Evolutionary conservation across 2,329 filamentous ascomycete species (phyloP).

Genomic region (Sphaerulina vaccinii): DNA sequence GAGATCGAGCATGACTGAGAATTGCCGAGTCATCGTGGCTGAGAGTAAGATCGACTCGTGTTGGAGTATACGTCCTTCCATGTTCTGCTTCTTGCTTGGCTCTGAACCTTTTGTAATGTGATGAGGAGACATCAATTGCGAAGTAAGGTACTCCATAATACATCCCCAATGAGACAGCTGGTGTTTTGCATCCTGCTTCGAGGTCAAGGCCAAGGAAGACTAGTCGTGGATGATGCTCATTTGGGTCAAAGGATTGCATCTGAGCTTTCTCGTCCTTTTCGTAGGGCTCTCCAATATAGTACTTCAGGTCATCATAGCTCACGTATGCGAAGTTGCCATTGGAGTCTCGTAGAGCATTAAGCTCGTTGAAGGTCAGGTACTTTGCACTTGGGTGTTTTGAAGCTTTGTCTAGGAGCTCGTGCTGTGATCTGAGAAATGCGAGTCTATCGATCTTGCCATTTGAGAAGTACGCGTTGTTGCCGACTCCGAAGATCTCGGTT

Average conservation of each 20-base stretch:
- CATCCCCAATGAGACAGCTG: conserved; percentile 19
- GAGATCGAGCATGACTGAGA: conserved; percentile 25
- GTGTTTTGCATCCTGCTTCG: conserved; percentile 16
- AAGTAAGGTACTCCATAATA: conserved; percentile 26
- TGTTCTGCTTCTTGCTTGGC: conserved; percentile 16
- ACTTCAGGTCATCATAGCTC: conserved; percentile 18
- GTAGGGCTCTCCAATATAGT: conserved; percentile 23
- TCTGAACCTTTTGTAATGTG: conserved; percentile 21
- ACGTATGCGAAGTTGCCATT: conserved; percentile 20
- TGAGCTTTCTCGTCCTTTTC: conserved; percentile 23
- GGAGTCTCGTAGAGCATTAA: conserved; percentile 21
- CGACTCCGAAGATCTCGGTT: conserved; percentile 23
- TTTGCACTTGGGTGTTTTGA: conserved; percentile 23
- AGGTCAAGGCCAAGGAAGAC: conserved; percentile 27
- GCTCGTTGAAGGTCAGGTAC: conserved; percentile 24
- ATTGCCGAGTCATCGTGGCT: conserved; percentile 23
- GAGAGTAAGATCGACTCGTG: conserved; percentile 24
- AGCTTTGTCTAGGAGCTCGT: conserved; percentile 24
- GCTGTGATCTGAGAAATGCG: conserved; percentile 22
- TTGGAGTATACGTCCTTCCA: conserved; percentile 18
- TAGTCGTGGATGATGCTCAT: conserved; percentile 22
- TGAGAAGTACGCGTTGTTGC: conserved; percentile 26
- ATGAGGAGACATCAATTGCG: conserved; percentile 23
- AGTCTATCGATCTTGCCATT: conserved; percentile 24
- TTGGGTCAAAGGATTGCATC: conserved; percentile 22